Evolutionary conservation across 805 yeast genomes (phyloP).

Genomic region (Saturnispora quitensis): DNA sequence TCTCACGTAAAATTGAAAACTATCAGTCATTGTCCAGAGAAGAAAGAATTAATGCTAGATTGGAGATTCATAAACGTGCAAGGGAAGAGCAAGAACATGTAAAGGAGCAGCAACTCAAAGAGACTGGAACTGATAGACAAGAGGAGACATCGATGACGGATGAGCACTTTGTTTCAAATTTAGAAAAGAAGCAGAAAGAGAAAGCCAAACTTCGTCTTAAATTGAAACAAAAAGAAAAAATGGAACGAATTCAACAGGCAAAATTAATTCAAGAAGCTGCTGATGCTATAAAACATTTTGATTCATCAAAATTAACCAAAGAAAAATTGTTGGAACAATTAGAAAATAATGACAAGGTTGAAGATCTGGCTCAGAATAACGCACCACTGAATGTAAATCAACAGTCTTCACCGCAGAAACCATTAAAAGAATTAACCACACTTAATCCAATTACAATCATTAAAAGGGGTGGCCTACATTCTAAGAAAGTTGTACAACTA

Average conservation of each 20-base stretch:
- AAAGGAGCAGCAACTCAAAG: neutral
- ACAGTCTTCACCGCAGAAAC: slow-evolving; percentile 5
- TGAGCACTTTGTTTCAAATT: neutral
- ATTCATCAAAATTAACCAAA: slow-evolving; percentile 15
- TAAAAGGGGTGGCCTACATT: neutral
- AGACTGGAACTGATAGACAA: neutral
- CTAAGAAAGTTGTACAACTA: slow-evolving; percentile 1
- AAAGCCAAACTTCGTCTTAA: neutral
- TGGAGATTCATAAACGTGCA: slow-evolving; percentile 5
- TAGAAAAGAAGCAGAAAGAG: slow-evolving; percentile 8
- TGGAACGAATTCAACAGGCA: slow-evolving; percentile 4
- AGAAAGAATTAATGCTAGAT: slow-evolving; percentile 24
- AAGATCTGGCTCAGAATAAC: neutral
- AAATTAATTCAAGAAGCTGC: slow-evolving; percentile 8
- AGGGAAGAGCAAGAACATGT: slow-evolving; percentile 6
- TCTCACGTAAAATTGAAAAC: slow-evolving; percentile 11
- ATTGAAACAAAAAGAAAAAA: slow-evolving; percentile 1
- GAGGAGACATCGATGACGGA: slow-evolving; percentile 5
- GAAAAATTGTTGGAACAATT: slow-evolving; percentile 7
- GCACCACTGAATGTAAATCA: neutral
- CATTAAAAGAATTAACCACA: neutral
- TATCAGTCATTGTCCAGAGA: slow-evolving; percentile 20
- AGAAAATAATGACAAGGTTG: neutral
- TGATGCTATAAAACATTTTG: slow-evolving; percentile 14
- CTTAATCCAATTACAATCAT: neutral